phyloP scores from a whole-genome alignment of 306 rosid species.

The Gleditsia sinensis region DNA sequence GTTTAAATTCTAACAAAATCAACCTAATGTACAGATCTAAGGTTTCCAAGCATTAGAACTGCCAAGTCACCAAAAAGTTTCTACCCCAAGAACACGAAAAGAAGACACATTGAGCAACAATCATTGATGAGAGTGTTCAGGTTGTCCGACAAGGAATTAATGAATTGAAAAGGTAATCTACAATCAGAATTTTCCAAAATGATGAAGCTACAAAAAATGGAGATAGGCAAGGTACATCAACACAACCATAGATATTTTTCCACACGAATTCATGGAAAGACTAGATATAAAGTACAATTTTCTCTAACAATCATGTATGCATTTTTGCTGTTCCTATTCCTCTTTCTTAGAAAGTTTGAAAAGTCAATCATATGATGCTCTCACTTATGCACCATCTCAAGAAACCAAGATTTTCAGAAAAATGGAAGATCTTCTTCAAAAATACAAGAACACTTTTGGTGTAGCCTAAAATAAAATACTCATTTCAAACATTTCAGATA shows the following conservation, averaged over 20 bases:
- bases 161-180: conserved; percentile 5
- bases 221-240: background rate
- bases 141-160: background rate
- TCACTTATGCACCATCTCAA: conserved; percentile 5
- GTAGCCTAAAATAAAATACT: background rate
- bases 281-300: background rate
- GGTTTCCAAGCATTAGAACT: background rate
- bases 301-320: background rate
- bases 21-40: background rate
- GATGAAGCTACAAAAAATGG: background rate
- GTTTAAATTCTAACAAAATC: conserved; percentile 13
- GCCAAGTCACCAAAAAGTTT: conserved; percentile 4
- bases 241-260: conserved; percentile 7
- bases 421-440: background rate
- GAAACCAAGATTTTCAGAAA: conserved; percentile 22
- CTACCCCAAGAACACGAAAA: conserved; percentile 3
- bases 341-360: background rate
- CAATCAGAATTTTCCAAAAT: background rate
- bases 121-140: background rate
- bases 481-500: conserved; percentile 7
- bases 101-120: conserved; percentile 9
- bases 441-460: background rate
- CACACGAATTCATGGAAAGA: background rate
- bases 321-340: background rate
- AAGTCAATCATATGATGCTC: conserved; percentile 20